Conservation (phyloP, 768 basidiomycete species). For the Amanita pseudoporphyria region DNA sequence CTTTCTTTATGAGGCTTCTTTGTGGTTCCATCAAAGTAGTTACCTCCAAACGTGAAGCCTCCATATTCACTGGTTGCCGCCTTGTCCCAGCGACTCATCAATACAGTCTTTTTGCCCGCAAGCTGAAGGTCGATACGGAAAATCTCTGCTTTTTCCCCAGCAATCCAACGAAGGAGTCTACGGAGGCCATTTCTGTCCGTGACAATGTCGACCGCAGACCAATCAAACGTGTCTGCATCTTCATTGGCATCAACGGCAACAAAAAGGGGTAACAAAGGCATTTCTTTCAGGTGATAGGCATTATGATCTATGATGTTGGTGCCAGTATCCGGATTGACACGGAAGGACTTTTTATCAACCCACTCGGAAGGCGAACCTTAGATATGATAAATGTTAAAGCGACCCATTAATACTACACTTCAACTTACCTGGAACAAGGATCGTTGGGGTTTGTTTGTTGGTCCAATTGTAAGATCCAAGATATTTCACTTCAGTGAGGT, state of each 20-base stretch:
- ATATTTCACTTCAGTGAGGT: constrained; percentile 3
- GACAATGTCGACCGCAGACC: constrained; percentile 33
- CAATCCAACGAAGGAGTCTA: constrained; percentile 38
- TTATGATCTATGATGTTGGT: constrained; percentile 32
- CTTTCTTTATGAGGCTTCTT: constrained; percentile 15
- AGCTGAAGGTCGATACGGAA: constrained; percentile 44
- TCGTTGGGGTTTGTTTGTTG: constrained; percentile 31
- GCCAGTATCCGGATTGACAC: constrained; percentile 29
- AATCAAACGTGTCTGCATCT: constrained; percentile 18
- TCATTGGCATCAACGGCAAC: constrained; percentile 30
- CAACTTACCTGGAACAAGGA: constrained; percentile 37
- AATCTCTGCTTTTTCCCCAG: constrained; percentile 14
- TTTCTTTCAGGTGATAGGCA: constrained; percentile 22
- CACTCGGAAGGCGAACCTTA: constrained; percentile 43
- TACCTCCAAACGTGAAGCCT: constrained; percentile 24
- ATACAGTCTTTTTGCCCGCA: constrained; percentile 30
- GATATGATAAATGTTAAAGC: not conserved
- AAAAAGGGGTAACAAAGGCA: constrained; percentile 36
- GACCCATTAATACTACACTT: not conserved
- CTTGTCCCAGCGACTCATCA: constrained; percentile 26
- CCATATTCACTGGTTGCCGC: not conserved
- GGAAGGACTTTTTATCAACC: constrained; percentile 24
- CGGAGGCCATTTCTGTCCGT: constrained; percentile 46
- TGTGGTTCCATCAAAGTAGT: constrained; percentile 29
- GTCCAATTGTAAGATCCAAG: constrained; percentile 50